A percentile compares a stretch with the other conserved stretches of the same genome.
Evolutionary conservation across 2,329 filamentous ascomycete genomes (phyloP).

Genomic region (Plectosphaerella cucumerina): DNA sequence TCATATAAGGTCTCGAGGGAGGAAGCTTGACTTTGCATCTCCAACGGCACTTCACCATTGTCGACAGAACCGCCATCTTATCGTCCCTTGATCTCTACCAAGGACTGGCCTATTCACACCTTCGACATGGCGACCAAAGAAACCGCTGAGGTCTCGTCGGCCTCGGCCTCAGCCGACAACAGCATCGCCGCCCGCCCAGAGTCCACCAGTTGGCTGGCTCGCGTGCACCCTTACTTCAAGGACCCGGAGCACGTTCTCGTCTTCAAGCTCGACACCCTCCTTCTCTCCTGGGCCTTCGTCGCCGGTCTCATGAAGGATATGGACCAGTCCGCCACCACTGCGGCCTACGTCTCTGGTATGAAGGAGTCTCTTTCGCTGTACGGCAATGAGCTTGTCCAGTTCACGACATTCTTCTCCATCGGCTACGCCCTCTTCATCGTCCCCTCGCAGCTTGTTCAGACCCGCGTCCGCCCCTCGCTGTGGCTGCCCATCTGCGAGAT

Average conservation of each 20-base stretch:
- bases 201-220: background rate
- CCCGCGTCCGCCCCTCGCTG: conserved; percentile 32
- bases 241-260: conserved; percentile 25
- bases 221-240: conserved; percentile 18
- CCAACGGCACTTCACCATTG: too few species aligned
- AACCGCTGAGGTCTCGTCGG: background rate
- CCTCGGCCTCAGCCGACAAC: background rate
- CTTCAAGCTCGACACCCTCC: conserved; percentile 28
- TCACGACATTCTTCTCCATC: conserved; percentile 3
- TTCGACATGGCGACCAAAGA: background rate
- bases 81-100: too few species aligned
- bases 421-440: conserved; percentile 1
- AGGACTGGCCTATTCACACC: too few species aligned
- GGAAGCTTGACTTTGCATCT: too few species aligned
- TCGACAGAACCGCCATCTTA: too few species aligned
- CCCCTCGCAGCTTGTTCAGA: conserved; percentile 23
- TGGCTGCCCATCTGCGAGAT: conserved; percentile 33
- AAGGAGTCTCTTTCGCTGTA: background rate
- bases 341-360: conserved; percentile 33
- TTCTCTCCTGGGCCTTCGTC: conserved; percentile 29
- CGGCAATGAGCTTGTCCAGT: conserved; percentile 2
- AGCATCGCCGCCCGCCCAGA: background rate
- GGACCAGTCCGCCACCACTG: conserved; percentile 30
- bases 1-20: too few species aligned
- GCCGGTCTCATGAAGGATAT: conserved; percentile 31